These are phyloP conservation scores for Myochromella boudieri DNA, from an alignment of 768 basidiomycete species.

Conservation along the genomic window DNA sequence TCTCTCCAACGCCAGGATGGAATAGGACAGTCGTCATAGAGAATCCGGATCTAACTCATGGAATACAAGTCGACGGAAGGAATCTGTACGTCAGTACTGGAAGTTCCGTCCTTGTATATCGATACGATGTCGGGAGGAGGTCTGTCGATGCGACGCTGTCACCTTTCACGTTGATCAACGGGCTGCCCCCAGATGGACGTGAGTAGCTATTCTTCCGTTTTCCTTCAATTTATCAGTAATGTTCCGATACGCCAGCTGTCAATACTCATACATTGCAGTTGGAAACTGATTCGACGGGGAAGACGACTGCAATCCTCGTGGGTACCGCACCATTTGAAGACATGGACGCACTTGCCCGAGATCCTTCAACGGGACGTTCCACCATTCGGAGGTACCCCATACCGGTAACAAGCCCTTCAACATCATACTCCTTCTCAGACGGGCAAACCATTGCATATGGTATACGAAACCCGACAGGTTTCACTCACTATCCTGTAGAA, in stretches of 20 bases:
- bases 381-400: conserved; percentile 34
- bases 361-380: conserved; percentile 38
- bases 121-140: conserved; percentile 30
- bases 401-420: conserved; percentile 9
- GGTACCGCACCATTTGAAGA: conserved; percentile 35
- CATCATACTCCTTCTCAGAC: conserved; percentile 18
- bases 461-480: conserved; percentile 42
- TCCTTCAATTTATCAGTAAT: not conserved
- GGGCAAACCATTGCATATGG: conserved; percentile 39
- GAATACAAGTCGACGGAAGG: conserved; percentile 35
- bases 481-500: conserved; percentile 29
- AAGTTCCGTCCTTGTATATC: conserved; percentile 28
- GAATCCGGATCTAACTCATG: conserved; percentile 38
- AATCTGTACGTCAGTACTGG: conserved; percentile 39
- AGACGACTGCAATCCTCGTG: conserved; percentile 27
- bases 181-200: conserved; percentile 42
- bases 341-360: conserved; percentile 39
- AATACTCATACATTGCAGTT: conserved; percentile 41
- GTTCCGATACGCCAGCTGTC: conserved; percentile 25
- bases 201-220: conserved; percentile 4
- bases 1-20: conserved; percentile 26
- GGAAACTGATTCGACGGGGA: conserved; percentile 18
- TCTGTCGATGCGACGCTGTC: conserved; percentile 18
- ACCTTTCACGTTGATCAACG: conserved; percentile 24
- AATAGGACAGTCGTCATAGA: conserved; percentile 33